Conservation (phyloP, 2,329 filamentous ascomycete genomes). For the Fusarium coffeatum region DNA sequence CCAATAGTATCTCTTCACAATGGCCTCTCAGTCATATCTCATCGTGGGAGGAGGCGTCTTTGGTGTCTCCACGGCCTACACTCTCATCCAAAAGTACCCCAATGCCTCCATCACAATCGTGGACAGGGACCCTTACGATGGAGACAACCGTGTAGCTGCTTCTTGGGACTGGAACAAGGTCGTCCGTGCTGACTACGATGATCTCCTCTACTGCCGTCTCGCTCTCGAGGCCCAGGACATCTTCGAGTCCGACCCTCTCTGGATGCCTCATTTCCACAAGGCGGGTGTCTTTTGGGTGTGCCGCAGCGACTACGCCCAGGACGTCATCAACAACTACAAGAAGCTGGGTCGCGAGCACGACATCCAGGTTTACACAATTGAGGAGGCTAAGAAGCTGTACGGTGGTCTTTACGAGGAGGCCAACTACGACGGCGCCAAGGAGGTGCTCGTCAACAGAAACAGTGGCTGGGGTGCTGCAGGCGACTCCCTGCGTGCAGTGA, state of each 20-base stretch:
- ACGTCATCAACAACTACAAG: slow-evolving; percentile 66
- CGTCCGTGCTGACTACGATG: slow-evolving; percentile 51
- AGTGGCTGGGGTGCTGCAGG: slow-evolving; percentile 74
- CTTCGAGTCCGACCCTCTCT: slow-evolving; percentile 68
- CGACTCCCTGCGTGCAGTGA: slow-evolving; percentile 66
- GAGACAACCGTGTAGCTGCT: slow-evolving; percentile 64
- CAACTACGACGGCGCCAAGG: slow-evolving; percentile 68
- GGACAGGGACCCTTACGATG: slow-evolving; percentile 65
- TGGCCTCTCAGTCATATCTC: slow-evolving; percentile 57
- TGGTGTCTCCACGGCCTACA: slow-evolving; percentile 73
- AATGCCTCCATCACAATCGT: slow-evolving; percentile 65
- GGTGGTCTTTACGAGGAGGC: slow-evolving; percentile 69
- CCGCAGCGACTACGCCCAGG: slow-evolving; percentile 60
- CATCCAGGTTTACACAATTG: slow-evolving; percentile 58
- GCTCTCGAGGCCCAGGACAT: slow-evolving; percentile 73
- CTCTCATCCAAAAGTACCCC: slow-evolving; percentile 65
- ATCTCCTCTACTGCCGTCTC: slow-evolving; percentile 71
- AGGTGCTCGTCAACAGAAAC: slow-evolving; percentile 69
- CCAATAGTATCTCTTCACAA: slow-evolving; percentile 26
- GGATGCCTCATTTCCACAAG: slow-evolving; percentile 67
- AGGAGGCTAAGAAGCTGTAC: slow-evolving; percentile 62
- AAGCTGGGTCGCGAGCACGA: slow-evolving; percentile 55
- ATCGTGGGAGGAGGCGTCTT: slow-evolving; percentile 75
- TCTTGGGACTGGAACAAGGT: slow-evolving; percentile 67
- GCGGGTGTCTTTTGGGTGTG: slow-evolving; percentile 70